phyloP scores from a whole-genome alignment of 495 filamentous ascomycete species.

The Penicillium atrosanguineum region DNA sequence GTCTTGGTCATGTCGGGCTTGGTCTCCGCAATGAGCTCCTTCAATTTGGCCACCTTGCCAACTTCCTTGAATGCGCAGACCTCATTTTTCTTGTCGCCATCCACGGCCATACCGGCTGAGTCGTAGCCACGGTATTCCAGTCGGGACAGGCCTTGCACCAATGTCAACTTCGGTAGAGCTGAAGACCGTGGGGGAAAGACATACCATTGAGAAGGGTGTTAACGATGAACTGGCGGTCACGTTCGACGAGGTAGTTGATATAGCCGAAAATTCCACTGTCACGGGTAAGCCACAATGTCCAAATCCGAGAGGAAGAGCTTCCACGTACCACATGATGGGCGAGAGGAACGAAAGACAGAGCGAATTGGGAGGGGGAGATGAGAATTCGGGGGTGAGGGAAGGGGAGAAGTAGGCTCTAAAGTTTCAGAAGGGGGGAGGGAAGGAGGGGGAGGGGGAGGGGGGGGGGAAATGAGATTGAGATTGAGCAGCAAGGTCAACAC shows the following conservation, averaged over 20 bases:
- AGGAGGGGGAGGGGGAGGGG: slow-evolving; percentile 6
- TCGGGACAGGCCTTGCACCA: slow-evolving; percentile 64
- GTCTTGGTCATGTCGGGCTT: slow-evolving; percentile 83
- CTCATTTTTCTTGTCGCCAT: slow-evolving; percentile 98
- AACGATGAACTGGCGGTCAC: slow-evolving; percentile 91
- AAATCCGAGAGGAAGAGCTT: background rate
- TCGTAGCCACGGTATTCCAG: slow-evolving; percentile 98
- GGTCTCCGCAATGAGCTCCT: slow-evolving; percentile 81
- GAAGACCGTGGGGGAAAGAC: slow-evolving; percentile 16
- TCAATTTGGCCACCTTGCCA: slow-evolving; percentile 95
- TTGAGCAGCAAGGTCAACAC: slow-evolving; percentile 8
- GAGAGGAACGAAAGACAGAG: slow-evolving; percentile 4
- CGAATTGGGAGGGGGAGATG: background rate
- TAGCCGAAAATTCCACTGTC: slow-evolving; percentile 97
- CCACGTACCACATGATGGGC: slow-evolving; percentile 40
- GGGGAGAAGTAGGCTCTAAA: background rate
- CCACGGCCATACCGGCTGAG: slow-evolving; percentile 91
- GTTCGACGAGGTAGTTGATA: slow-evolving; percentile 87
- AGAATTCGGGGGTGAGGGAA: slow-evolving; percentile 2
- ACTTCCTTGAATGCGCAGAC: slow-evolving; percentile 98
- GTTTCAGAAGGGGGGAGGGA: background rate
- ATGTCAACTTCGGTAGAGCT: background rate
- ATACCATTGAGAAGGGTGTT: slow-evolving; percentile 93
- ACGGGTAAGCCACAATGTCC: background rate
- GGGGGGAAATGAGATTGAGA: background rate